Evolutionary conservation across 805 yeast species (phyloP).

Genomic region (Metschnikowia borealis): DNA sequence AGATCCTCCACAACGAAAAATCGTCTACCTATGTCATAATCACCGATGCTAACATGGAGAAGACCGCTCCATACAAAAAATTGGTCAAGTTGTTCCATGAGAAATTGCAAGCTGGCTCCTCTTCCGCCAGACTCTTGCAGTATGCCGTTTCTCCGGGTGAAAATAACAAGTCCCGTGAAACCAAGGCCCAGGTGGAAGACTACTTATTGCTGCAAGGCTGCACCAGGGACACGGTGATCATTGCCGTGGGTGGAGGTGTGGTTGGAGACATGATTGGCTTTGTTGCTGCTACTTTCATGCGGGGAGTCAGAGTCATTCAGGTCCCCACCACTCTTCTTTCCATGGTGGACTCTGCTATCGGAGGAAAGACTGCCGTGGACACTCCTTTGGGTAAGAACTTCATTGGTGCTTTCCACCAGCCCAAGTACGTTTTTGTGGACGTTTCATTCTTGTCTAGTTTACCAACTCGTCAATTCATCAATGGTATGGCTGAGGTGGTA

Average conservation of each 20-base stretch:
- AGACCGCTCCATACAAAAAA: slow-evolving; percentile 56
- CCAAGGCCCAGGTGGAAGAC: slow-evolving; percentile 93
- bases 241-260: slow-evolving; percentile 97
- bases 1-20: slow-evolving; percentile 55
- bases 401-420: slow-evolving; percentile 97
- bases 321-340: slow-evolving; percentile 90
- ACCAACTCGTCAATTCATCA: slow-evolving; percentile 90
- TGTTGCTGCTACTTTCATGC: slow-evolving; percentile 99
- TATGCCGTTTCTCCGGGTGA: slow-evolving; percentile 91
- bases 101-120: slow-evolving; percentile 39
- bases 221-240: slow-evolving; percentile 89
- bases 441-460: slow-evolving; percentile 80
- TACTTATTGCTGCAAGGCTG: slow-evolving; percentile 78
- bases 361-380: slow-evolving; percentile 98
- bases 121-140: slow-evolving; percentile 67
- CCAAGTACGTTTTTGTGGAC: slow-evolving; percentile 82
- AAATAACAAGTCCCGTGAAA: slow-evolving; percentile 77
- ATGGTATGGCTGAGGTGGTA: slow-evolving; percentile 97
- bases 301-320: slow-evolving; percentile 93
- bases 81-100: slow-evolving; percentile 42
- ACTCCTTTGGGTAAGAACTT: slow-evolving; percentile 95
- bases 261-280: slow-evolving; percentile 99
- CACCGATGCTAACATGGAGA: slow-evolving; percentile 76
- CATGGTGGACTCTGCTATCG: slow-evolving; percentile 97
- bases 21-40: slow-evolving; percentile 92